Evolutionary conservation across 805 yeast species (phyloP), one percentile per base, ranked within the genome.

Genomic region (Candida morakotiae): DNA sequence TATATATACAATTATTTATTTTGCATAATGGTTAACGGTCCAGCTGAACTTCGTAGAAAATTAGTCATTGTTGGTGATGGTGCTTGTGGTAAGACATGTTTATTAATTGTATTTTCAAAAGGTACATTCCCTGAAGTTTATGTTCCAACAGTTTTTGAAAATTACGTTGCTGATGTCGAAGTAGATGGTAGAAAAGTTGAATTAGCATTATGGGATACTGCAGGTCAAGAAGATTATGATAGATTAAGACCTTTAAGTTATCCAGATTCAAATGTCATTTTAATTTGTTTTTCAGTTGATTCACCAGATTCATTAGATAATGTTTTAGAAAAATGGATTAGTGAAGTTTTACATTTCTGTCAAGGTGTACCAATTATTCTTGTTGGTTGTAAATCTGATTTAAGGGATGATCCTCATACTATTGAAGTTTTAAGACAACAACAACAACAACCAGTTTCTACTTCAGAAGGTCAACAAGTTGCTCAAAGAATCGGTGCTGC

Each of bases 151-250:
- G 98, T 91, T 44, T 91, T 91, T 56, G 98, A 91, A 64, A 93
- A 89, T 73, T 93, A 91, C 64, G 97, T 91, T 53, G 95, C 97
- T 32, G 96, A 88, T 62, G 97, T 91, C 41, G 71, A 65, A 47
- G 96, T 66, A 27, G 72, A 67, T 42, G 71, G 71, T 28, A 65
- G 72, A 62, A 66, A 60, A 45, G 97, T 91, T 41, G 96, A 89
- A 62, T 72, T 88, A 64, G 95, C 96, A 6, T 72, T 88, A 49
- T 88, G 96, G 96, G 96, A 88, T 87, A 88, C 96, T 50, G 96
- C 97, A 39, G 97, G 97, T 48, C 97, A 88, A 77, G 97, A 88
- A 73, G 97, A 89, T 71, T 88, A 88, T 60, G 96, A 87, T 64
- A 84, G 96, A 65, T 72, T 87, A 52, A 83, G 95, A 67, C 95